A percentile compares a stretch with the other conserved stretches of the same genome.
phyloP scores from a whole-genome alignment of 495 filamentous ascomycete species.

The Penicillium riverlandense region DNA sequence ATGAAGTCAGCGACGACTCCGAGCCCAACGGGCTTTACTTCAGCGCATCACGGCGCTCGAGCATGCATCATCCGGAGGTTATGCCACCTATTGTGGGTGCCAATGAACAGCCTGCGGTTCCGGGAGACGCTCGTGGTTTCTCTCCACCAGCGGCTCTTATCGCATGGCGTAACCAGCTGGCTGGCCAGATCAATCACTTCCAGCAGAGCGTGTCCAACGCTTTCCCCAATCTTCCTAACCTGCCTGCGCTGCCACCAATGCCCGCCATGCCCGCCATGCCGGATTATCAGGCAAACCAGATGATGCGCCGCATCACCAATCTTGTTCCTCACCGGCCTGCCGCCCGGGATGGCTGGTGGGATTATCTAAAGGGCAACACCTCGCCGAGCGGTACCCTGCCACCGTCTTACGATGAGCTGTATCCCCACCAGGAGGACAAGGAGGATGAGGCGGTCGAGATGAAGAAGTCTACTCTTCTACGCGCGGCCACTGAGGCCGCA shows the following conservation, averaged over 20 bases:
- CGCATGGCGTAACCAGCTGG: constrained; percentile 70
- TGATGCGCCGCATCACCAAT: constrained; percentile 67
- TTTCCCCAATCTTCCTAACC: constrained; percentile 61
- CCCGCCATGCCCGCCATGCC: constrained; percentile 57
- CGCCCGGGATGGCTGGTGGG: constrained; percentile 60
- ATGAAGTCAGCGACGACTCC: constrained; percentile 31
- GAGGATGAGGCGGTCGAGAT: constrained; percentile 39
- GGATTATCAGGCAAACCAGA: constrained; percentile 65
- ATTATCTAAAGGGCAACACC: constrained; percentile 48
- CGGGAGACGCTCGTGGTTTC: constrained; percentile 28
- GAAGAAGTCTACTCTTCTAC: constrained; percentile 55
- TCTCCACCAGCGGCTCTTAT: constrained; percentile 57
- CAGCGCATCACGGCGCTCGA: constrained; percentile 36
- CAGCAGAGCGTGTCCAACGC: constrained; percentile 65
- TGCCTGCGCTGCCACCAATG: constrained; percentile 53
- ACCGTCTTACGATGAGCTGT: constrained; percentile 78
- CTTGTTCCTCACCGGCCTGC: constrained; percentile 56
- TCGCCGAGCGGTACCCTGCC: constrained; percentile 43
- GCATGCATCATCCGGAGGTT: constrained; percentile 36
- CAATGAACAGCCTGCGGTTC: constrained; percentile 20
- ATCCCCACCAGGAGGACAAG: constrained; percentile 46
- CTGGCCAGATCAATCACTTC: constrained; percentile 70
- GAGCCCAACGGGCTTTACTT: constrained; percentile 33
- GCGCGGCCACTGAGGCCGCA: constrained; percentile 57
- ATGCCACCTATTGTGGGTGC: constrained; percentile 10